phyloP scores from a whole-genome alignment of 768 basidiomycete species.

The Leucocoprinus birnbaumii region DNA sequence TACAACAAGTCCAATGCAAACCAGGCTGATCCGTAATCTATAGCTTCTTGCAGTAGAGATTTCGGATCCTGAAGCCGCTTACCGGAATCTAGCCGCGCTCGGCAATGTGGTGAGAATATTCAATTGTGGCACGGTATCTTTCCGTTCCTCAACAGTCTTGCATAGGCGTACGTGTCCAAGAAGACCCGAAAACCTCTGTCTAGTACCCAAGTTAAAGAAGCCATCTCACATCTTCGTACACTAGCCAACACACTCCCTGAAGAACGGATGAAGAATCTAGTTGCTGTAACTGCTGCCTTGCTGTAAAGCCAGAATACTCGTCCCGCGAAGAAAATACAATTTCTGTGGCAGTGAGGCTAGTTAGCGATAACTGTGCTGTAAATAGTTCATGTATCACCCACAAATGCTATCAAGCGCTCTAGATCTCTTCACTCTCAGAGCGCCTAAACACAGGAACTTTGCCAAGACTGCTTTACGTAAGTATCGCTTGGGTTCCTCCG shows the following conservation, averaged over 20 bases:
- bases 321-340: no score
- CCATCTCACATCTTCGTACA: slow-evolving; percentile 35
- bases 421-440: no score
- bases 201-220: slow-evolving; percentile 34
- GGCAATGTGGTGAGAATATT: slow-evolving; percentile 61
- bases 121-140: no score
- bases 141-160: neutral
- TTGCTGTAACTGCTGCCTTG: slow-evolving; percentile 44
- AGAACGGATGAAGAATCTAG: slow-evolving; percentile 50
- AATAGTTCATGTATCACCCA: no score
- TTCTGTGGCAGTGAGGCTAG: no score
- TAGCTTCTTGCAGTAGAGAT: slow-evolving; percentile 49
- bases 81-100: slow-evolving; percentile 68
- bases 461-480: slow-evolving; percentile 7
- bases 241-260: slow-evolving; percentile 53
- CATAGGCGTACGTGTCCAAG: slow-evolving; percentile 49
- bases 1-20: neutral
- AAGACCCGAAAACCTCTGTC: slow-evolving; percentile 31
- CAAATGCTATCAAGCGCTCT: no score
- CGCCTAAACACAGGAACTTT: no score
- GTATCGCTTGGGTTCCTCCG: neutral
- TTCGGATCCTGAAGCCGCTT: slow-evolving; percentile 65
- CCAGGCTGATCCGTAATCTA: neutral
- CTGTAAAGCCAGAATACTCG: slow-evolving; percentile 22
- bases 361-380: no score